phyloP scores from a whole-genome alignment of 192 early-diverging fungal genomes.

The Linnemannia hyalina region DNA sequence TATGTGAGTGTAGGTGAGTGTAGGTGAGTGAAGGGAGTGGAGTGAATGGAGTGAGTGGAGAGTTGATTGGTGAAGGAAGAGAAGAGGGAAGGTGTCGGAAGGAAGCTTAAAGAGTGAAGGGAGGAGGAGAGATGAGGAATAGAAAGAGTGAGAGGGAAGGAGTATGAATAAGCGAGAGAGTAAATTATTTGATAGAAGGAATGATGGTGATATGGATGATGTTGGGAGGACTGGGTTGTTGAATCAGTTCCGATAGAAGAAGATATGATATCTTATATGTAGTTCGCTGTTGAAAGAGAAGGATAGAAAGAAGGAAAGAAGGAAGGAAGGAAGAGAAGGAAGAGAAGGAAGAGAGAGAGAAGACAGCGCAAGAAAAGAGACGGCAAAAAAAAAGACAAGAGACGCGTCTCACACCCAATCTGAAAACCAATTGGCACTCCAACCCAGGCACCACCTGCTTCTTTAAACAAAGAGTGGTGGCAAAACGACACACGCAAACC shows the following conservation, averaged over 20 bases:
- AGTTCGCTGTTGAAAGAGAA: not conserved
- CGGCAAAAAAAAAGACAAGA: too few relatives aligned
- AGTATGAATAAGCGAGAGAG: not conserved
- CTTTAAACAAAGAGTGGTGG: not conserved
- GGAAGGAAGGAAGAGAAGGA: not conserved
- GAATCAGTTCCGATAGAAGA: too few relatives aligned
- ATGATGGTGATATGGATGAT: not conserved
- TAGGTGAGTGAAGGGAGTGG: not conserved
- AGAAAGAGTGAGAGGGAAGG: not conserved
- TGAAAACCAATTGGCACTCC: not conserved
- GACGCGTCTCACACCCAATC: not conserved
- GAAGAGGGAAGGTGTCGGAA: not conserved
- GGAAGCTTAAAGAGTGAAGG: not conserved
- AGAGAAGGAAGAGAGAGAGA: not conserved
- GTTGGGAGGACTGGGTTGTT: not conserved
- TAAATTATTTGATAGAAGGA: too few relatives aligned
- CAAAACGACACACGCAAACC: too few relatives aligned
- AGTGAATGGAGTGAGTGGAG: slow-evolving; percentile 1
- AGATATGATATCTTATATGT: too few relatives aligned
- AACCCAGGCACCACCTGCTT: not conserved
- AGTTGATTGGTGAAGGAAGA: not conserved
- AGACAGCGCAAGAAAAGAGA: too few relatives aligned
- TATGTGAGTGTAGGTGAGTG: not conserved
- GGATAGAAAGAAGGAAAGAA: not conserved
- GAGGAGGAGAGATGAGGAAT: not conserved